Evolutionary conservation across 352 stramenopile genomes (phyloP), one percentile per base, ranked within the genome.

Genomic region (Lagenidium sp.): DNA sequence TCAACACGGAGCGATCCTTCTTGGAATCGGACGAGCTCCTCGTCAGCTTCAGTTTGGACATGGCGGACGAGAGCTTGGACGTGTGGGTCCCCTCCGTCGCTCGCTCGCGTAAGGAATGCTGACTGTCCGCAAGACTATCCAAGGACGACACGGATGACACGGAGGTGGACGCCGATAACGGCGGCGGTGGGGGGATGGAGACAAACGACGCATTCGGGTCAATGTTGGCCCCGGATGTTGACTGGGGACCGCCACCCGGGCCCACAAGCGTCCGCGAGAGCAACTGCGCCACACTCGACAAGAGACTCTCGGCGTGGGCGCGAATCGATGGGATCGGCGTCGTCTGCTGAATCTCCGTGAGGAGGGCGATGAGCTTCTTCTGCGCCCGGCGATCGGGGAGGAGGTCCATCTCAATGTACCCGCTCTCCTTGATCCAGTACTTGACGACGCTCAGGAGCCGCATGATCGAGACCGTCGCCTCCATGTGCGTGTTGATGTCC

Each of bases 381-480:
- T 87, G 70, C 2, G 81, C 63, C 7, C 73, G 73, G 3, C 76
- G 71, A 36, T 91, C 78, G 26, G 73, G 54, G 1, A 51, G 35
- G 30, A 94, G 30, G 55, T 94, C 81, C 43, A 79, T 63, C 15
- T 91, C 74, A 25, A 94, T 90, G 55, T 78, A 94, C 0, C 69
- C 70, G 41, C 77, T 90, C 41, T 94, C 81, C 41, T 88, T 90
- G 54, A 94, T 88, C 81, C 81, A 94, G 37, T 75, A 94, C 50
- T 94, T 94, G 43, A 94, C 62, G 10, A 94, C 76, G 44, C 72
- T 91, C 28, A 94, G 63, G 16, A 90, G 39, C 4, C 81, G 76
- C 79, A 94, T 94, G 49, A 94, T 89, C 7, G 78, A 89, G 15
- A 94, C 73, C 36, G 72, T 90, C 18, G 77, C 81, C 44, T 89